phyloP scores from a whole-genome alignment of 2,329 filamentous ascomycete species.

The Botrytis galanthina region DNA sequence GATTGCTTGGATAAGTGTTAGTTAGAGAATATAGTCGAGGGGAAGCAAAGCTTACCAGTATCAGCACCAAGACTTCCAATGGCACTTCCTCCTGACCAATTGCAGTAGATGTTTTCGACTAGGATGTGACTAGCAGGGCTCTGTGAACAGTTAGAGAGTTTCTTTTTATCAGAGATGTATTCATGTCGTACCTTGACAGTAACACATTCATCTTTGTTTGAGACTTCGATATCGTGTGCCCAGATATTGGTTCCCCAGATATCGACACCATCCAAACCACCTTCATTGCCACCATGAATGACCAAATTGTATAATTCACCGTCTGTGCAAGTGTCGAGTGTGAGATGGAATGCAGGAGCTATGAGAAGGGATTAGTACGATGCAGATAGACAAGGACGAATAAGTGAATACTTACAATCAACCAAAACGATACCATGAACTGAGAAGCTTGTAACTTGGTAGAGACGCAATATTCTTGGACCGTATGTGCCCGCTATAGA shows the following conservation, averaged over 20 bases:
- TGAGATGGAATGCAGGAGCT: conserved; percentile 43
- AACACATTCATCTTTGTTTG: conserved; percentile 62
- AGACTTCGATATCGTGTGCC: conserved; percentile 59
- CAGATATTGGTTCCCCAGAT: conserved; percentile 54
- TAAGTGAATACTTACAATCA: conserved; percentile 24
- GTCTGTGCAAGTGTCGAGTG: conserved; percentile 49
- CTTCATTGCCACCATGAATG: conserved; percentile 51
- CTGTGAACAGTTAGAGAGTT: conserved; percentile 26
- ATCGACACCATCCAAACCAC: conserved; percentile 56
- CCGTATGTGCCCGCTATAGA: conserved; percentile 22
- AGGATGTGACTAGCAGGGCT: conserved; percentile 56
- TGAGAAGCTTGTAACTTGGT: conserved; percentile 28
- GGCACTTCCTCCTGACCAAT: conserved; percentile 58
- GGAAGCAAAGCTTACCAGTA: conserved; percentile 34
- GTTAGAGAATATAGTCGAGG: not conserved
- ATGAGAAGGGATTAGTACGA: conserved; percentile 18
- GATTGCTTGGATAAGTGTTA: conserved; percentile 40
- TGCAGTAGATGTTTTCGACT: conserved; percentile 61
- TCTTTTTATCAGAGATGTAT: not conserved
- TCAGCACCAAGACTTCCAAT: conserved; percentile 54
- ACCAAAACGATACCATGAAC: conserved; percentile 32
- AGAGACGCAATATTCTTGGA: conserved; percentile 30
- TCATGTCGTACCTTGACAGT: conserved; percentile 47
- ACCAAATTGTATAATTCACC: conserved; percentile 56
- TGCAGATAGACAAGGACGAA: not conserved